Percentiles rank a stretch among this genome's conserved stretches.
phyloP scores from a whole-genome alignment of 306 rosid species.

The Parietaria judaica region DNA sequence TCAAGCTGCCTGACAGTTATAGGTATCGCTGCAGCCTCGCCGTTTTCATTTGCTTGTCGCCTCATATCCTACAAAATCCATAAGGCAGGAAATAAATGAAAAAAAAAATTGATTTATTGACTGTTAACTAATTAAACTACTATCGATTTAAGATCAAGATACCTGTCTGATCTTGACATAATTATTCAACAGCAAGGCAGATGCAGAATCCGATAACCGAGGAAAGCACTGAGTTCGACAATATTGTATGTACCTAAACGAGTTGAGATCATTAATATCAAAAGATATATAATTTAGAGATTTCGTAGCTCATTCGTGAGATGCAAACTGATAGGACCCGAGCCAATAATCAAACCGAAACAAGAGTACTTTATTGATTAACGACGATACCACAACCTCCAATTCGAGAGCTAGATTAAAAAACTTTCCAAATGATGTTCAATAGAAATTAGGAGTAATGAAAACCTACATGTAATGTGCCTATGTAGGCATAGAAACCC shows the following conservation, averaged over 20 bases:
- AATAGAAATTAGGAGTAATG: no score
- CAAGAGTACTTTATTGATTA: no score
- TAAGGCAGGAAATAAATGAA: neutral
- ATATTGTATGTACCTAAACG: slow-evolving; percentile 74
- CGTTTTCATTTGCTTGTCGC: slow-evolving; percentile 89
- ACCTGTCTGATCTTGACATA: slow-evolving; percentile 99
- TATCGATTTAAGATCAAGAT: slow-evolving; percentile 3
- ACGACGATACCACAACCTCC: no score
- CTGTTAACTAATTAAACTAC: neutral
- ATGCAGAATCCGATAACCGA: slow-evolving; percentile 76
- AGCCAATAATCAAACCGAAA: no score
- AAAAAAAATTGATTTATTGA: neutral
- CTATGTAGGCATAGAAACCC: no score
- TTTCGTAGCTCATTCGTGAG: neutral
- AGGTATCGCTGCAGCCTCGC: slow-evolving; percentile 83
- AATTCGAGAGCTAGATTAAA: no score
- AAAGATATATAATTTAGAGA: slow-evolving; percentile 12
- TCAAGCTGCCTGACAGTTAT: slow-evolving; percentile 96
- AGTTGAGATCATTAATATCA: slow-evolving; percentile 18
- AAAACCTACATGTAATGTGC: no score
- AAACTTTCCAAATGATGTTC: no score
- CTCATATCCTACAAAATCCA: slow-evolving; percentile 72
- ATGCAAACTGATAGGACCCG: no score
- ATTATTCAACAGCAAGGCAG: slow-evolving; percentile 54
- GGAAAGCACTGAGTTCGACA: slow-evolving; percentile 77